Base-by-base conservation (phyloP, 305 asterid genomes). In the Fraxinus latifolia region DNA sequence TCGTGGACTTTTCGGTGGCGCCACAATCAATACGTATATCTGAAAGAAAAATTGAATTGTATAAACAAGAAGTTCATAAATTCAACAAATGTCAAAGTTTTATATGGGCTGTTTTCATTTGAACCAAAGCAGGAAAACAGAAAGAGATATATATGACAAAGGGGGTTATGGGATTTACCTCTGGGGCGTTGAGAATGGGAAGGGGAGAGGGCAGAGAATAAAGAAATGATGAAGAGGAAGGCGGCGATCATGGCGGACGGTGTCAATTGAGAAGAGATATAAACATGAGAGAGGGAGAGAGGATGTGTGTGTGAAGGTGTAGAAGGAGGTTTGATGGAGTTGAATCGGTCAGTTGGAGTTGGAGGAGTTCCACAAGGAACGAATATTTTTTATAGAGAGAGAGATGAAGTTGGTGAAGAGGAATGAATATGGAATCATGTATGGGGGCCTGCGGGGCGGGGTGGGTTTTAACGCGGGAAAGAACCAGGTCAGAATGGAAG, bases 21-120 rank as follows among this genome's bases (percentile, higher is more conserved):
- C 98, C 98, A 79, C 97, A 93, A 74, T 93, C 92, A 83, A 95
- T 87, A 47, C 90, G 87, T 44, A 77, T 86, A 68, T 91, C 98
- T 68, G 23, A 14, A 68, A 29, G 44, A 81, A 82, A 80, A 33
- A 68, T 77, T 3, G 34, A 33, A 14, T 62, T 83, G 82, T 58
- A 75, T 74, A 7, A 62, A 68, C 14, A 21, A 71, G 76, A 32
- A 19, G 31, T 5, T 17, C 21, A 32, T 15, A 21, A 60, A 9
- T 65, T 27, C 29, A 58, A 42, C 42, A 47, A 82, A 65, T 7
- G 31, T 33, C 60, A 15, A 53, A 31, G 34, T 73, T 76, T 1
- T 33, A 58, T 12, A 60, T 29, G 67, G 81, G 80, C 60, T 76
- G 21, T 31, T 44, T 29, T 72, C 17, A 77, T 78, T 74, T 80